Base-by-base conservation (phyloP, 768 basidiomycete genomes). In the Holtermannia corniformis region DNA sequence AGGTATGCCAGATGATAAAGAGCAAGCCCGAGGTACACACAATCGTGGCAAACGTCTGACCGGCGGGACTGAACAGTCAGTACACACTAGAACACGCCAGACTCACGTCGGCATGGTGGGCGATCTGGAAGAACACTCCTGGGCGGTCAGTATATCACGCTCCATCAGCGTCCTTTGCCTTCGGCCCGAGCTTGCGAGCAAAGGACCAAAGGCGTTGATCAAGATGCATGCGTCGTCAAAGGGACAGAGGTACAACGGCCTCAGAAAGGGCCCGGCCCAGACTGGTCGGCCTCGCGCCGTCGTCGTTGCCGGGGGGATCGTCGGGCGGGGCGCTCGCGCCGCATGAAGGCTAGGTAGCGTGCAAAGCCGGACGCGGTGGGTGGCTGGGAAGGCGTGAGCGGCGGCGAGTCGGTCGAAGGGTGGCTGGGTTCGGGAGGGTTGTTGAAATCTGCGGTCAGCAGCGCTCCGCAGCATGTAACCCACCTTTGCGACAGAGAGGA, bases 401-500 rank as follows among this genome's bases (percentile, higher is more conserved):
- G 53, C 41, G 58, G 16, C 27, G 61, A n/a, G n/a, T 13, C 3
- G 54, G 16, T 49, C 20, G 28, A 50, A 12, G 1, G 60, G 42
- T 28, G 32, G 26, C 11, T 13, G 2, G 4, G 22, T 20, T 49
- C 12, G 11, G 46, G 47, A 26, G 57, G 57, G 27, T 41, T 50
- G 26, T 57, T 68, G 59, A 68, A 65, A 27, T 65, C 61, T 68
- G 26, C 24, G 37, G n/a, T 48, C 53, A 47, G 43, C 26, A 23
- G 44, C 27, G 21, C 3, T 42, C 1, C 48, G 41, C 25, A 21
- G 41, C 24, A 26, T 16, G 7, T 0, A 20, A 65, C 78, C 45
- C 60, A 88, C 88, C 89, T 74, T 91, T 85, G 61, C 92, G 79
- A 71, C 92, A 95, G 24, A 95, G 79, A 4, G 92, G 92, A 73